Conservation (phyloP, 108 stramenopile species). For the Discostella stelligeroides region DNA sequence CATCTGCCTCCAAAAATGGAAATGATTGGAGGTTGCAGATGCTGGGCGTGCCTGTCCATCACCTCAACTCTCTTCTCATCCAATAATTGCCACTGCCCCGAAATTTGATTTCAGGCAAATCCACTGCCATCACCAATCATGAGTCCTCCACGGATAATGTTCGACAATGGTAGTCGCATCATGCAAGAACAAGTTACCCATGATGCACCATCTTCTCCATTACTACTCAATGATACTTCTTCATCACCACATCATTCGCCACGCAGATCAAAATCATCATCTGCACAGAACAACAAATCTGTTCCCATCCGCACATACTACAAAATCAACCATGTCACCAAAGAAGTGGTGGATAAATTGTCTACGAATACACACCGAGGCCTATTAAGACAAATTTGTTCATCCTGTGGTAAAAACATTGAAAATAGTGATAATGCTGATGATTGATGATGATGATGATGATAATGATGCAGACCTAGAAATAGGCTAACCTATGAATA, state of each 20-base stretch:
- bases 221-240: no score
- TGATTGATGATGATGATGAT: conserved; percentile 27
- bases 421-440: not conserved
- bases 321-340: conserved; percentile 65
- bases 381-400: conserved; percentile 9
- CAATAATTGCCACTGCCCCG: no score
- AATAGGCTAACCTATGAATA: no score
- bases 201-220: not conserved
- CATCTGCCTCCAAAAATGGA: no score
- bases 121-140: not conserved
- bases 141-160: conserved; percentile 67
- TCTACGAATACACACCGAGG: conserved; percentile 29
- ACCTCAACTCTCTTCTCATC: no score
- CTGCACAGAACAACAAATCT: conserved; percentile 40
- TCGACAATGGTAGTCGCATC: conserved; percentile 86
- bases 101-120: no score
- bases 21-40: no score
- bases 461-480: no score
- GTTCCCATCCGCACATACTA: conserved; percentile 65
- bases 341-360: conserved; percentile 49
- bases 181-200: conserved; percentile 44
- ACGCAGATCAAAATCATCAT: no score
- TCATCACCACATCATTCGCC: no score
- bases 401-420: not conserved
- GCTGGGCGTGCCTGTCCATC: no score